A percentile compares a stretch with the other conserved stretches of the same genome.
Evolutionary conservation across 352 stramenopile species (phyloP).

Genomic region (Pythium vanterpoolii): DNA sequence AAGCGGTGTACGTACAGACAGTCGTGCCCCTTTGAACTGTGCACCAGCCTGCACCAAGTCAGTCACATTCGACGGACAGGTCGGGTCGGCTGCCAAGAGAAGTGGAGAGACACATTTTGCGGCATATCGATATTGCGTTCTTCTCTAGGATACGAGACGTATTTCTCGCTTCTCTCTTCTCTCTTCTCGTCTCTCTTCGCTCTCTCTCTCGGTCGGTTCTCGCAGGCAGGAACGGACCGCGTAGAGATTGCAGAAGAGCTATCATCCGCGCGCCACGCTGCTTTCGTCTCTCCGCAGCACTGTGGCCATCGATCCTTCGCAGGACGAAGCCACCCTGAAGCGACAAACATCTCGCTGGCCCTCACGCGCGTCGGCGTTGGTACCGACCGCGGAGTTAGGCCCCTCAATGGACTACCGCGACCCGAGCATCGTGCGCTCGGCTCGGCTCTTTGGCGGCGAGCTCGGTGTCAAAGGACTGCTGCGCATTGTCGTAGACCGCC

Average conservation of each 20-base stretch:
- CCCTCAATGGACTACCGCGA: conserved; percentile 31
- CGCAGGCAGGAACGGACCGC: conserved; percentile 13
- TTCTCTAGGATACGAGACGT: conserved; percentile 6
- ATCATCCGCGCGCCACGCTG: background rate
- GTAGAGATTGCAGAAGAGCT: background rate
- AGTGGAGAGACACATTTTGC: conserved; percentile 6
- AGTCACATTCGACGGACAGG: background rate
- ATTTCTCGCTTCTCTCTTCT: background rate
- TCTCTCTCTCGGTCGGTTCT: conserved; percentile 10
- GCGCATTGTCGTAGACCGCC: conserved; percentile 52
- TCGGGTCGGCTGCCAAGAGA: background rate
- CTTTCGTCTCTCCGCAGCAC: background rate
- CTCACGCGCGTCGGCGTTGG: conserved; percentile 19
- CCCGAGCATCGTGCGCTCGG: conserved; percentile 25
- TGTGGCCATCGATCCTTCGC: background rate
- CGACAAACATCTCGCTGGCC: conserved; percentile 9
- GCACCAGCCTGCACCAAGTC: conserved; percentile 1
- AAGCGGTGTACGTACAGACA: conserved; percentile 3
- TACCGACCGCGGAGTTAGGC: conserved; percentile 23
- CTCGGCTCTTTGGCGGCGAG: conserved; percentile 43
- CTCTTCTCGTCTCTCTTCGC: background rate
- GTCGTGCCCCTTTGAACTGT: conserved; percentile 18
- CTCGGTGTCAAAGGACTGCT: conserved; percentile 66
- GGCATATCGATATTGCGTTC: background rate
- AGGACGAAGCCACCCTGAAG: conserved; percentile 18